Conservation (phyloP, 2,329 filamentous ascomycete species). For the Plectosphaerella plurivora region DNA sequence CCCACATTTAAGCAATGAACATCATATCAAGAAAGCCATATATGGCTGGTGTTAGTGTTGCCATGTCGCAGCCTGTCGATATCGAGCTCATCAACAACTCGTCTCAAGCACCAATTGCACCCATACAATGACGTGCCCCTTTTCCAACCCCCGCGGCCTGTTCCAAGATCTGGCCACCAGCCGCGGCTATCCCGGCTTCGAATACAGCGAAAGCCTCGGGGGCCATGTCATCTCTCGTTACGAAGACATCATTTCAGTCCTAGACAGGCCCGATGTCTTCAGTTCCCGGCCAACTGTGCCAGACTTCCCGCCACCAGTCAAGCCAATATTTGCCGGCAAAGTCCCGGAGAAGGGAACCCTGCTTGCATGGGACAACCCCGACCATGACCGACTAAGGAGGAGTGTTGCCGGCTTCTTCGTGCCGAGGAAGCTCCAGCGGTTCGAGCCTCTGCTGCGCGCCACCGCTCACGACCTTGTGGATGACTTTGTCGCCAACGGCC, state of each 20-base stretch:
- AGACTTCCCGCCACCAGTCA: neutral
- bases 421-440: neutral
- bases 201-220: neutral
- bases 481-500: neutral
- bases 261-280: neutral
- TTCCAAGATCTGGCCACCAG: neutral
- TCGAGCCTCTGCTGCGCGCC: neutral
- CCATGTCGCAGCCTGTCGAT: no score
- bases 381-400: neutral
- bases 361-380: neutral
- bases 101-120: neutral
- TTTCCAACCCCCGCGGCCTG: neutral
- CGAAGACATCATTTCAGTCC: constrained; percentile 2
- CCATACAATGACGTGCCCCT: constrained; percentile 1
- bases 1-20: no score
- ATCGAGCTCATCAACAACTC: no score
- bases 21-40: no score
- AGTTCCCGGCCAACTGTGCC: constrained; percentile 1
- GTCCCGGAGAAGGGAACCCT: neutral
- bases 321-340: neutral
- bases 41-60: no score
- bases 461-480: neutral
- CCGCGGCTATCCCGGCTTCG: no score
- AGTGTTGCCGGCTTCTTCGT: constrained; percentile 1
- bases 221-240: constrained; percentile 1